Base-by-base conservation (phyloP, 2,329 filamentous ascomycete species). In the Penicillium sp. region DNA sequence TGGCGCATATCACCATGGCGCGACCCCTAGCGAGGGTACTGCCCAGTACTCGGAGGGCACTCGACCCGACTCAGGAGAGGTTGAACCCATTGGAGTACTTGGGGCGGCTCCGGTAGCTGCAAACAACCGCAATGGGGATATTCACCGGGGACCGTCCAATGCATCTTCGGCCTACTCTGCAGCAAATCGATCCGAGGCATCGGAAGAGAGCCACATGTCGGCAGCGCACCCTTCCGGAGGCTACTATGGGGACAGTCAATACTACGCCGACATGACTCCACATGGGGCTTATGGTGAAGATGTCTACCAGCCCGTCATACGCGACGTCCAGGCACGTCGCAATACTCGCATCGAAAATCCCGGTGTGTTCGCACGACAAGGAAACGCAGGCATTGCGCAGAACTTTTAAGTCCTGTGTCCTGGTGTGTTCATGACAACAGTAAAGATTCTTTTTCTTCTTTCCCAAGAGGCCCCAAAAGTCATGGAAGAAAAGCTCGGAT, bases 281-380 rank as follows among this genome's bases (percentile, higher is more conserved):
- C 64, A 66, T 41, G 72, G 73, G 6, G 73, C 75, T 0, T 81
- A 80, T 49, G 74, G 71, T 6, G 70, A 73, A 42, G 70, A 70
- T 34, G 67, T 68, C 3, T 77, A 76, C 15, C 82, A 85, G 56
- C 88, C 92, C 1, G 77, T 98, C 35, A 95, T 98, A 48, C 80
- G 89, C 39, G 92, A 98, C 62, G 92, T 96, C 49, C 83, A 84
- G 47, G 92, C 92, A 17, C 75, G 92, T 52, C 79, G 92, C 50
- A 95, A 95, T 68, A 95, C 92, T 9, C 80, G 89, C 45, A 96
- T 98, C 57, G 89, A 96, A 69, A 94, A 84, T 60, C 83, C 87
- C 2, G 79, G 85, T 30, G 85, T 92, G 46, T 93, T 85, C 56
- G 89, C 90, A 8, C 86, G 93, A 59, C 88, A 94, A 70, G 80